phyloP scores from a whole-genome alignment of 805 yeast species.

The Komagataella pseudopastoris region DNA sequence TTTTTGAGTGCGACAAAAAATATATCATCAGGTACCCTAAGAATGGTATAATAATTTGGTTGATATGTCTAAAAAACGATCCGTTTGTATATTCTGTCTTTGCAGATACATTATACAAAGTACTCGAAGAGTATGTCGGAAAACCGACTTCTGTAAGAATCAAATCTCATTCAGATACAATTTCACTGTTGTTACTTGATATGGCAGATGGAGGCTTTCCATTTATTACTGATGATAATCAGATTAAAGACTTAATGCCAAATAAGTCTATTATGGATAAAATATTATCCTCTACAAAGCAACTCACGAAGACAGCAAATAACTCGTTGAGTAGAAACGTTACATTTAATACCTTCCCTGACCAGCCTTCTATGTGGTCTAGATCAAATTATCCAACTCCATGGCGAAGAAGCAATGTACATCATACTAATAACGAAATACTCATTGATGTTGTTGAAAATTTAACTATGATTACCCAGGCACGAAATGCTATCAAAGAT shows the following conservation, averaged over 20 bases:
- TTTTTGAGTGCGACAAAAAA: background rate
- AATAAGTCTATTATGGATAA: slow-evolving; percentile 40
- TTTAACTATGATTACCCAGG: slow-evolving; percentile 29
- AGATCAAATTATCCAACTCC: slow-evolving; percentile 33
- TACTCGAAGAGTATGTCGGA: slow-evolving; percentile 27
- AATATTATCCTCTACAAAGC: slow-evolving; percentile 27
- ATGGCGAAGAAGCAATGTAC: slow-evolving; percentile 70
- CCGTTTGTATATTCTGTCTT: slow-evolving; percentile 31
- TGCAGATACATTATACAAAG: slow-evolving; percentile 23
- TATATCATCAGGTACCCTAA: background rate
- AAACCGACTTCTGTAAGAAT: slow-evolving; percentile 41
- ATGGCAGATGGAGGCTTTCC: slow-evolving; percentile 74
- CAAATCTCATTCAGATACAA: slow-evolving; percentile 55
- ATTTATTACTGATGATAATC: slow-evolving; percentile 55
- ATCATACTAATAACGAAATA: slow-evolving; percentile 69
- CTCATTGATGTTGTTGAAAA: slow-evolving; percentile 72
- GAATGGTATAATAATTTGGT: background rate
- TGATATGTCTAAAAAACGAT: slow-evolving; percentile 12
- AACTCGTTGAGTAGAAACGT: slow-evolving; percentile 11
- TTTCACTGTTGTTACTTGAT: slow-evolving; percentile 60
- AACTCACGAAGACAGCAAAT: slow-evolving; percentile 17
- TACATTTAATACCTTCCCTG: background rate
- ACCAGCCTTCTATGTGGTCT: slow-evolving; percentile 12
- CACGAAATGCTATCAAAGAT: slow-evolving; percentile 6
- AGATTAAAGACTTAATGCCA: slow-evolving; percentile 58